These are phyloP conservation scores for Didymella exigua DNA, from an alignment of 2,329 filamentous ascomycete species.

Conservation along the genomic window DNA sequence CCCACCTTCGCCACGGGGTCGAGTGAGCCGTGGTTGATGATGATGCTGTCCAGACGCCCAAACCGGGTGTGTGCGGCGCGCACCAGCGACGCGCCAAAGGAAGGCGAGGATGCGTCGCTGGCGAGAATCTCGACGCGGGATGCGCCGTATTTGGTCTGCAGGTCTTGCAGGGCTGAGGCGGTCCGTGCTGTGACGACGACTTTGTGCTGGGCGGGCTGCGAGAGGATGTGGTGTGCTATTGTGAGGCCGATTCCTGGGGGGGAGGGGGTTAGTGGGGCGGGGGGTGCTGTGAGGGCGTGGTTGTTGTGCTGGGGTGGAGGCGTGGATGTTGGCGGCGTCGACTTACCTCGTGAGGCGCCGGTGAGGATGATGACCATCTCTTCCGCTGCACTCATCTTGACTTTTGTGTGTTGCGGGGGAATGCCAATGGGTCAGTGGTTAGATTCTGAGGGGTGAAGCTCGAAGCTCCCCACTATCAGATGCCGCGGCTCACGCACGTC, in stretches of 20 bases:
- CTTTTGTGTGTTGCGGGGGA: not conserved
- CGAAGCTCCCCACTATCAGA: constrained; percentile 20
- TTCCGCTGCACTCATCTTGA: constrained; percentile 33
- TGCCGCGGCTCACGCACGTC: constrained; percentile 37
- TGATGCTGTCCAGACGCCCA: constrained; percentile 75
- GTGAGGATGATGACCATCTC: constrained; percentile 60
- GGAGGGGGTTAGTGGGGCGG: no score
- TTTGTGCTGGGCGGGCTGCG: constrained; percentile 59
- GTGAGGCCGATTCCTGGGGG: constrained; percentile 65
- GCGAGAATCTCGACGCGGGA: constrained; percentile 61
- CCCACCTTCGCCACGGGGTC: constrained; percentile 74
- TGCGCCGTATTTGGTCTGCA: constrained; percentile 53
- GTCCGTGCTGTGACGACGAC: constrained; percentile 65
- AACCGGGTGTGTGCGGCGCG: constrained; percentile 71
- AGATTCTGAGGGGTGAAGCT: constrained; percentile 3
- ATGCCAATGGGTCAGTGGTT: not conserved
- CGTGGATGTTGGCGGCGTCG: not conserved
- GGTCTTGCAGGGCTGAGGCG: constrained; percentile 58
- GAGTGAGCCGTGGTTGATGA: constrained; percentile 86
- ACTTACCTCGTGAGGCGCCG: constrained; percentile 65
- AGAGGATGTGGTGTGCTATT: constrained; percentile 64
- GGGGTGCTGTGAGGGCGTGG: no score
- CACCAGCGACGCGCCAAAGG: no score
- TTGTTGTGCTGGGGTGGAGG: not conserved
- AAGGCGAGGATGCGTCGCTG: no score